Evolutionary conservation across 331 rosid genomes (phyloP).

Genomic region (Phaseolus coccineus): DNA sequence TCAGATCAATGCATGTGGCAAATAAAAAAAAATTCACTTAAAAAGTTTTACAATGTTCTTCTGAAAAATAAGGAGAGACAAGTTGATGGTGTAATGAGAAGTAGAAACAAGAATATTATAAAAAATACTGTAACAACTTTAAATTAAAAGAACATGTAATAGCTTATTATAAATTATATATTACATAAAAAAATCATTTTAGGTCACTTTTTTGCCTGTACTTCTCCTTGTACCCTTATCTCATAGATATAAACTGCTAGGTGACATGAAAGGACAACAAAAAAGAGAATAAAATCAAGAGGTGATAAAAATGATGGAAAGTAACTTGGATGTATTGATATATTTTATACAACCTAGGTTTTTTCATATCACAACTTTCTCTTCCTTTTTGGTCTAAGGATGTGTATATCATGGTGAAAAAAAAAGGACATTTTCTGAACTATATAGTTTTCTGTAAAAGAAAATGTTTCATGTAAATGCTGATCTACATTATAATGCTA

Average conservation of each 20-base stretch:
- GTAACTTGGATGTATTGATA: background rate
- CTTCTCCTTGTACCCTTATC: background rate
- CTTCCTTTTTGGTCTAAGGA: background rate
- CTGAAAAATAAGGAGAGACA: too few species aligned
- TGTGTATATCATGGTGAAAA: too few species aligned
- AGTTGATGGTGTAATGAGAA: too few species aligned
- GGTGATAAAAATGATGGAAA: background rate
- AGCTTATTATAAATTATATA: background rate
- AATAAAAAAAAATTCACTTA: too few species aligned
- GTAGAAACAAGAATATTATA: background rate
- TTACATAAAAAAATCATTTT: background rate
- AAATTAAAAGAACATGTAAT: too few species aligned
- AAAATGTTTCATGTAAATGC: too few species aligned
- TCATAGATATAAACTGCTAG: background rate
- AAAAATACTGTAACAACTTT: background rate
- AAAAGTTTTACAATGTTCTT: too few species aligned
- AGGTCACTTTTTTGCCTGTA: background rate
- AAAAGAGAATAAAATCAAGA: background rate
- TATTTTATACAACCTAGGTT: too few species aligned
- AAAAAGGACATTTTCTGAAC: too few species aligned
- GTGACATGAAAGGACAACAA: background rate
- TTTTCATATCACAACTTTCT: background rate
- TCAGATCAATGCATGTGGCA: too few species aligned
- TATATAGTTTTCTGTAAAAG: too few species aligned
- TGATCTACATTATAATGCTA: background rate